Evolutionary conservation across 768 basidiomycete species (phyloP).

Genomic region (Tephrocybe sp.): DNA sequence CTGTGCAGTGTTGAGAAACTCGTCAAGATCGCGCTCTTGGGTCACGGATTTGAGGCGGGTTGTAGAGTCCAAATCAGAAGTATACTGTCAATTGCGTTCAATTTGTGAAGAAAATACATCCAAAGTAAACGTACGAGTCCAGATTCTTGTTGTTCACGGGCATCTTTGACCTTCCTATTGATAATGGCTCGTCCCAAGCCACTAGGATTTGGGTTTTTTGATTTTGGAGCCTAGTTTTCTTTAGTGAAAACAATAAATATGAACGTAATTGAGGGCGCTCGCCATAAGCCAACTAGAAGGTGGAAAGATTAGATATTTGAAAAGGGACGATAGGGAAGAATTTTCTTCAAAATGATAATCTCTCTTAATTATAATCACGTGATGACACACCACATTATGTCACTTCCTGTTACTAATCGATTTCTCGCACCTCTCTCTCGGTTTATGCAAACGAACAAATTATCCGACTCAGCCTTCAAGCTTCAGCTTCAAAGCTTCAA

Average conservation of each 20-base stretch:
- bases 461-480: too few species aligned
- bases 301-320: too few species aligned
- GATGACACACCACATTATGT: too few species aligned
- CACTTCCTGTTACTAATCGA: too few species aligned
- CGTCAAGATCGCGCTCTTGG: slow-evolving; percentile 93
- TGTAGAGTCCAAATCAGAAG: slow-evolving; percentile 67
- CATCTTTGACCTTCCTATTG: slow-evolving; percentile 83
- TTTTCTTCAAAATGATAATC: too few species aligned
- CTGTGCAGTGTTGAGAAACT: slow-evolving; percentile 93
- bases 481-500: neutral
- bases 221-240: slow-evolving; percentile 48
- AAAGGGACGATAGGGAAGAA: too few species aligned
- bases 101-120: neutral
- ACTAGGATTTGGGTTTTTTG: slow-evolving; percentile 62
- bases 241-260: neutral
- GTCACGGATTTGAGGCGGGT: slow-evolving; percentile 86
- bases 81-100: slow-evolving; percentile 51
- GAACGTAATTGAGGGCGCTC: neutral
- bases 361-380: too few species aligned
- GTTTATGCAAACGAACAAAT: neutral
- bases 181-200: slow-evolving; percentile 96
- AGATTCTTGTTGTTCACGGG: slow-evolving; percentile 55
- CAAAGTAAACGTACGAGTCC: slow-evolving; percentile 51
- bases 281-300: too few species aligned
- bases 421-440: too few species aligned